These are phyloP conservation scores for Euphorbia pulcherrima DNA, from an alignment of 345 rosid species.

Conservation along the genomic window DNA sequence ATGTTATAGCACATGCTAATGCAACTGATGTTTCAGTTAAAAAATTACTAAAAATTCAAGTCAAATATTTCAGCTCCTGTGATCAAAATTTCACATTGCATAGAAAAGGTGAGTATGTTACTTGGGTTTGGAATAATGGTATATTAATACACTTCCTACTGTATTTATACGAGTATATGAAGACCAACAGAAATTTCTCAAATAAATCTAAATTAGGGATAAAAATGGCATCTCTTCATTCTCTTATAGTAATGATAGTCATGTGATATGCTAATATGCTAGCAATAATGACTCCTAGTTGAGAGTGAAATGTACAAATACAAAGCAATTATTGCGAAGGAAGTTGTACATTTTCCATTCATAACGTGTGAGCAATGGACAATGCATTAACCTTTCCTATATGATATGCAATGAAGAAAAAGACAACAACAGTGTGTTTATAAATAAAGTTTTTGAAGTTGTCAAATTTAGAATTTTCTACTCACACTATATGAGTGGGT, in stretches of 20 bases:
- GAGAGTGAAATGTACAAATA: neutral
- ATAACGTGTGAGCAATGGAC: neutral
- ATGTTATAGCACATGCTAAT: conserved; percentile 13
- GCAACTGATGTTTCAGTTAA: conserved; percentile 3
- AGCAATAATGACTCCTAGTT: neutral
- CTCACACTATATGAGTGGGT: neutral
- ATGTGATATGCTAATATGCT: neutral
- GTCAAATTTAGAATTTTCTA: neutral
- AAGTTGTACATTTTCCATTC: neutral
- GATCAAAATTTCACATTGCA: neutral
- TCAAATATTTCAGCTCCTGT: conserved; percentile 3
- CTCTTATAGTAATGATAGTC: neutral
- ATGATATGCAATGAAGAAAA: neutral
- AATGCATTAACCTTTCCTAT: neutral
- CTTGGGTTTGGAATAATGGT: neutral
- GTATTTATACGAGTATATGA: neutral
- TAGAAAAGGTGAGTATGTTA: neutral
- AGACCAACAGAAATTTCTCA: conserved; percentile 19
- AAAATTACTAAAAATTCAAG: neutral
- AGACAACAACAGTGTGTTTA: neutral
- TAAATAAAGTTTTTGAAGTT: neutral
- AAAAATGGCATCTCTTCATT: neutral
- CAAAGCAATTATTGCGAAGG: neutral
- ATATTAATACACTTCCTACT: conserved; percentile 14
- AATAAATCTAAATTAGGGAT: neutral